phyloP scores from a whole-genome alignment of 2,329 filamentous ascomycete genomes.

The Phialocephala sp. region DNA sequence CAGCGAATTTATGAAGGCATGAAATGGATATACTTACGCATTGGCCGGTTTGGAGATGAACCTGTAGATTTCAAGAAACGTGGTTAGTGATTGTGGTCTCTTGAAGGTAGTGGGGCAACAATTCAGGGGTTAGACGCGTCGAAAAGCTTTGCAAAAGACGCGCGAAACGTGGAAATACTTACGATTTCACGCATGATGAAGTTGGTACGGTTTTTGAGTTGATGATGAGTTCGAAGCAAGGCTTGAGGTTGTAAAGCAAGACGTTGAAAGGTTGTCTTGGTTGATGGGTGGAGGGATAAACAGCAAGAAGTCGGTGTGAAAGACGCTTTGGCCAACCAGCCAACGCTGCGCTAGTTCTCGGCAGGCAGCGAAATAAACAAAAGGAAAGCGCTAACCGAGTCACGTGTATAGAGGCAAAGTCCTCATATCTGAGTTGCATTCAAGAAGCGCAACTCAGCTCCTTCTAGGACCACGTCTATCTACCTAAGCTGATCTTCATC shows the following conservation, averaged over 20 bases:
- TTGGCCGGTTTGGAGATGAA: slow-evolving; percentile 99
- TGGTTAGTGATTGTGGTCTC: slow-evolving; percentile 60
- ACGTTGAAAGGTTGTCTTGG: slow-evolving; percentile 15
- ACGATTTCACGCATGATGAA: slow-evolving; percentile 78
- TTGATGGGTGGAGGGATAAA: slow-evolving; percentile 28
- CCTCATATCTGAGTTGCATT: not conserved
- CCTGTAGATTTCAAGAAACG: slow-evolving; percentile 60
- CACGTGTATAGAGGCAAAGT: slow-evolving; percentile 1
- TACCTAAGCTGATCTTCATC: not conserved
- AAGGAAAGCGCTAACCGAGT: not conserved
- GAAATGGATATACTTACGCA: slow-evolving; percentile 97
- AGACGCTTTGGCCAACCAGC: slow-evolving; percentile 3
- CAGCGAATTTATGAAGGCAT: not conserved
- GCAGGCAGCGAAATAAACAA: slow-evolving; percentile 10
- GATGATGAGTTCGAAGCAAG: slow-evolving; percentile 27
- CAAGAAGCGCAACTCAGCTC: not conserved
- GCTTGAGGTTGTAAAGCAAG: slow-evolving; percentile 24
- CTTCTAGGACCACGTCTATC: not conserved
- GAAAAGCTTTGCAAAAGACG: slow-evolving; percentile 19
- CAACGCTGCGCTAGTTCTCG: not conserved
- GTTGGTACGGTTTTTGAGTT: slow-evolving; percentile 38
- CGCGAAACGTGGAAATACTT: slow-evolving; percentile 47
- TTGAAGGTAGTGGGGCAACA: slow-evolving; percentile 44
- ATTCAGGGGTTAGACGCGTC: slow-evolving; percentile 52
- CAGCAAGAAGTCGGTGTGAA: slow-evolving; percentile 16